Base-by-base conservation (phyloP, 768 basidiomycete species). In the Boletellus emodensis region DNA sequence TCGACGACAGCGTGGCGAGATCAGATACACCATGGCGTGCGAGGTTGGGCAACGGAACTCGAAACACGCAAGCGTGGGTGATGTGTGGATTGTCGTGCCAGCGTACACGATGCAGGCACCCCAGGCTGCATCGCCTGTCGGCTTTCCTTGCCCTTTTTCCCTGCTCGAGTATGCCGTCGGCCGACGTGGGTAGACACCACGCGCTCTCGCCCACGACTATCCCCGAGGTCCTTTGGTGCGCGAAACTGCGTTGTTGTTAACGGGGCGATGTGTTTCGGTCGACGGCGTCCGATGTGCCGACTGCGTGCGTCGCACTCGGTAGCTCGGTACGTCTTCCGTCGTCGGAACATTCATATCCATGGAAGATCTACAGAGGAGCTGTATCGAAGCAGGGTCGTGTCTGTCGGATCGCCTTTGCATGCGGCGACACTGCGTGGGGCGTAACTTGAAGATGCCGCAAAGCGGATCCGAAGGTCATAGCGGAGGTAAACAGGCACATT, bases 141-240 rank as follows among this genome's bases (percentile, higher is more conserved):
- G 2, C 20, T 3, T 38, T 46, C 26, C 34, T 52, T 24, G 11
- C 51, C 9, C 9, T 28, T 28, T 28, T 42, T 42, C 35, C 28
- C 45, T 47, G 26, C 30, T 47, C 10, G 36, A 47, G 30, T 30
- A 30, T 9, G 30, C 26, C 42, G 37, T 13, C 30, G 30, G 13
- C 41, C 12, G 32, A 43, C 20, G 40, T 40, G 6, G 40, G 46
- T 28, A 32, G 37, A 28, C 30, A 53, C 36, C 48, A 48, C 18
- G 37, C 46, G 17, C 46, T 40, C 28, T 40, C 28, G n/a, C 37
- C 35, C 41, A 48, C 51, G 41, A 43, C 32, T 34, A 44, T 35
- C 36, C 34, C 51, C 46, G 41, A 52, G 40, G 32, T 52, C n/a
- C 11, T 10, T 48, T 48, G 36, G 46, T 30, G 46, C 12, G 15